phyloP scores from a whole-genome alignment of 2,329 filamentous ascomycete species.

The Didymella segeticola region DNA sequence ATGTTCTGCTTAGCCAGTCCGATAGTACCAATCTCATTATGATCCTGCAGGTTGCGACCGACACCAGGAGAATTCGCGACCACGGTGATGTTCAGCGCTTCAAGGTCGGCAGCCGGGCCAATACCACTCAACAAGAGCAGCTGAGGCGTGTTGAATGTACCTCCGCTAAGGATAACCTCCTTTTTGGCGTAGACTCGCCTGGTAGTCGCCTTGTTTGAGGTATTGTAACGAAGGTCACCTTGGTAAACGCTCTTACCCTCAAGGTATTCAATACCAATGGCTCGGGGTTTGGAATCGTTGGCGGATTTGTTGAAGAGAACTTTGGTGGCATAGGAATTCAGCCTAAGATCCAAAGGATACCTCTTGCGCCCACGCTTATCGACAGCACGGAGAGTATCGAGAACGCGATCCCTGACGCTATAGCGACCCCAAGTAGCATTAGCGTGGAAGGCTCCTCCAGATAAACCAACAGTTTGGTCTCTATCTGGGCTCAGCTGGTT shows the following conservation, averaged over 20 bases:
- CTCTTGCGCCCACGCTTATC: constrained; percentile 52
- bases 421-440: too few species aligned
- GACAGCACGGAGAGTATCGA: constrained; percentile 64
- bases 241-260: constrained; percentile 47
- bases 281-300: constrained; percentile 60
- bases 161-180: constrained; percentile 44
- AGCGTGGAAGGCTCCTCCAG: too few species aligned
- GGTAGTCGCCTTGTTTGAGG: constrained; percentile 35
- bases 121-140: constrained; percentile 69
- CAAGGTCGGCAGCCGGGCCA: constrained; percentile 60
- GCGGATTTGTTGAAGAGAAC: constrained; percentile 66
- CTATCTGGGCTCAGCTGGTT: too few species aligned
- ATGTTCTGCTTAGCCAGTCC: too few species aligned
- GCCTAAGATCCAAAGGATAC: constrained; percentile 61
- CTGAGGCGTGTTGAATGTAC: constrained; percentile 68
- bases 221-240: constrained; percentile 47
- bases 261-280: constrained; percentile 49
- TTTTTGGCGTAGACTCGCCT: constrained; percentile 23
- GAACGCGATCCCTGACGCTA: constrained; percentile 45
- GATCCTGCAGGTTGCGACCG: too few species aligned
- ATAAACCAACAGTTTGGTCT: too few species aligned
- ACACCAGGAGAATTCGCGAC: constrained; percentile 53
- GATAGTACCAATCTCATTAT: too few species aligned
- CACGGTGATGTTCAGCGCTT: constrained; percentile 59
- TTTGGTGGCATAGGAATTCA: constrained; percentile 68